Evolutionary conservation across 768 basidiomycete genomes (phyloP), one percentile per base, ranked within the genome.

Genomic region (Calocera cornea): DNA sequence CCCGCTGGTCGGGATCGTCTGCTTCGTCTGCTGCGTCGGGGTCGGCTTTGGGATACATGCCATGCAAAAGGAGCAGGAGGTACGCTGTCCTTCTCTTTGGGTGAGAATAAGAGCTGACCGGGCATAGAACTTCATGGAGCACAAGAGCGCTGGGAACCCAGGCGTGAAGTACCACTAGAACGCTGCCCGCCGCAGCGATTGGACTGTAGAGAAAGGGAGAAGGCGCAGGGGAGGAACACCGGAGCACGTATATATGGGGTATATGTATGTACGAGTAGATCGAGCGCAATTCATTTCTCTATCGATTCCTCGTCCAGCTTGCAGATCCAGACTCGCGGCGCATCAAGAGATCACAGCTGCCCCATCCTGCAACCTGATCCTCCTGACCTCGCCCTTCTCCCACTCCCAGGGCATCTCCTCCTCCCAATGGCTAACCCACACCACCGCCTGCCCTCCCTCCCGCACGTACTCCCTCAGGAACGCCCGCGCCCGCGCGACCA

Each of bases 391-490:
- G 0, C 77, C 80, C 54, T 60, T 27, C 54, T 60, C 54, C 54
- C 54, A 60, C 11, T 16, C 31, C 92, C 92, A 95, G 1, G 94
- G 94, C 19, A 94, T 85, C 77, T 97, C 94, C 40, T 89, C 88
- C 70, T 91, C 89, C 86, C 91, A 92, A 77, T 95, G 94, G 41
- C 87, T 92, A 66, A 98, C 84, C 1, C 91, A 87, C 0, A 97
- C 81, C 27, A 92, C 87, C 1, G 87, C 88, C 78, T 92, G 16
- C 71, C 70, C 47, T 82, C 78, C 19, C 69, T 68, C 3, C 64
- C 64, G 22, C 69, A 68, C 65, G 60, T 24, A 12, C 31, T 50
- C 73, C 12, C 87, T 79, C 49, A 99, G 74, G 72, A 91, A 90
- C 44, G 70, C 71, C 70, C 83, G 79, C 44, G 86, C 89, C 40